A percentile compares a stretch with the other conserved stretches of the same genome.
Conservation (phyloP, 129 eudicot species). For the Mikania micrantha region DNA sequence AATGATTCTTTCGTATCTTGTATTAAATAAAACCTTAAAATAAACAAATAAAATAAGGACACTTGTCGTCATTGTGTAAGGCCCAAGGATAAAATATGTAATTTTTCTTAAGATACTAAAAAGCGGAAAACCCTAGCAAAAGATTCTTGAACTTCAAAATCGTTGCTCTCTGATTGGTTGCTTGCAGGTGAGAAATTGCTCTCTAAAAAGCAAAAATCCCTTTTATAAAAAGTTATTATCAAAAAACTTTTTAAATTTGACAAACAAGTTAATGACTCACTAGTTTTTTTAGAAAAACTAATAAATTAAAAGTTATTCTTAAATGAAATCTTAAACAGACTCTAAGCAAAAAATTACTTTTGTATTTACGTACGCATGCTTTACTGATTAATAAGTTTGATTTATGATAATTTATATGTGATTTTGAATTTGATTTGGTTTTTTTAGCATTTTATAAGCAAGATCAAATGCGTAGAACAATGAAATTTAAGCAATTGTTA, state of each 20-base stretch:
- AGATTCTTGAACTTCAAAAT: constrained; percentile 17
- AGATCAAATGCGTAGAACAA: constrained; percentile 21
- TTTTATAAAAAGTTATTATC: no score
- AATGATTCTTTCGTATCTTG: no score
- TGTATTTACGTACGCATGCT: neutral
- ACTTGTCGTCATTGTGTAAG: neutral
- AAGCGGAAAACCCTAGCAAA: constrained; percentile 17
- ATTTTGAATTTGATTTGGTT: neutral
- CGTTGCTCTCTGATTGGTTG: constrained; percentile 4
- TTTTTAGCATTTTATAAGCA: neutral
- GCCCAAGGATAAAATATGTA: neutral
- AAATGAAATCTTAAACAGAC: no score
- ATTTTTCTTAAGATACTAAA: neutral
- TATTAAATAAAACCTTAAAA: no score
- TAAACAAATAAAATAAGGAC: no score
- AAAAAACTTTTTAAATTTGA: no score
- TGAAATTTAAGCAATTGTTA: constrained; percentile 44
- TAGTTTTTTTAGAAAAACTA: no score
- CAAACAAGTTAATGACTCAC: no score
- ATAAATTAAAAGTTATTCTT: no score
- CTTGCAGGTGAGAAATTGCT: constrained; percentile 1
- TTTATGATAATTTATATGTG: neutral
- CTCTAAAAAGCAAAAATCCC: no score
- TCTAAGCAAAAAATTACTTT: neutral
- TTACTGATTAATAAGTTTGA: neutral